phyloP scores from a whole-genome alignment of 495 filamentous ascomycete genomes.

The Letharia columbiana region DNA sequence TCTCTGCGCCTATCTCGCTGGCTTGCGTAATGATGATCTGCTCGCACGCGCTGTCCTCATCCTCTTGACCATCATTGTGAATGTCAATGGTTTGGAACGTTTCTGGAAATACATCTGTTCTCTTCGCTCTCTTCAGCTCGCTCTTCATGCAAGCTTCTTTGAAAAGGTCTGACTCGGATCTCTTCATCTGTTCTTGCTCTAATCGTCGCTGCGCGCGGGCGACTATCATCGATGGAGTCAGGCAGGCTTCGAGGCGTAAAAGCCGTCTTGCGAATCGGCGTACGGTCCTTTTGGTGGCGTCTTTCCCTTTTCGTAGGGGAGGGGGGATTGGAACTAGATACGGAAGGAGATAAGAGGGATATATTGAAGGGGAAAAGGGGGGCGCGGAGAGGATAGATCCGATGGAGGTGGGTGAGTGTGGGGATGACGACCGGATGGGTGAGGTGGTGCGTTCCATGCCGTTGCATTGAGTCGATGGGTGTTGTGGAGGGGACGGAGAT shows the following conservation, averaged over 20 bases:
- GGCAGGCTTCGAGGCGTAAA: slow-evolving; percentile 3
- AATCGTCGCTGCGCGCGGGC: not conserved
- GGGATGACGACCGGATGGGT: not conserved
- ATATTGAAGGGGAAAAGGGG: not conserved
- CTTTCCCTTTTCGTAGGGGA: not conserved
- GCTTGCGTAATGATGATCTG: not conserved
- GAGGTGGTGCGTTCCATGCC: not conserved
- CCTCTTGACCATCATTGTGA: not conserved
- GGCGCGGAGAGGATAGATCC: not conserved
- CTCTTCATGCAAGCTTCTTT: slow-evolving; percentile 1
- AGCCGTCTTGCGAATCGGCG: not conserved
- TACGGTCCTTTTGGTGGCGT: not conserved
- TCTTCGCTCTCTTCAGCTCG: slow-evolving; percentile 16
- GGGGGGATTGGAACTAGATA: not conserved
- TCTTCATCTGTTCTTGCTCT: not conserved
- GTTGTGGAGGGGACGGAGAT: not conserved
- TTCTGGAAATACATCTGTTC: not conserved
- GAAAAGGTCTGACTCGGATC: not conserved
- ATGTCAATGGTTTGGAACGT: slow-evolving; percentile 7
- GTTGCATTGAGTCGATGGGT: not conserved
- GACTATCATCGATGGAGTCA: not conserved
- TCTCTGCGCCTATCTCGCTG: not conserved
- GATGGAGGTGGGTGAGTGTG: not conserved
- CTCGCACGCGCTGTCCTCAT: slow-evolving; percentile 1
- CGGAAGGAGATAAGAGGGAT: not conserved